Evolutionary conservation across 2,329 filamentous ascomycete species (phyloP), one percentile per base, ranked within the genome.

Genomic region (Sordariomycetes sp.): DNA sequence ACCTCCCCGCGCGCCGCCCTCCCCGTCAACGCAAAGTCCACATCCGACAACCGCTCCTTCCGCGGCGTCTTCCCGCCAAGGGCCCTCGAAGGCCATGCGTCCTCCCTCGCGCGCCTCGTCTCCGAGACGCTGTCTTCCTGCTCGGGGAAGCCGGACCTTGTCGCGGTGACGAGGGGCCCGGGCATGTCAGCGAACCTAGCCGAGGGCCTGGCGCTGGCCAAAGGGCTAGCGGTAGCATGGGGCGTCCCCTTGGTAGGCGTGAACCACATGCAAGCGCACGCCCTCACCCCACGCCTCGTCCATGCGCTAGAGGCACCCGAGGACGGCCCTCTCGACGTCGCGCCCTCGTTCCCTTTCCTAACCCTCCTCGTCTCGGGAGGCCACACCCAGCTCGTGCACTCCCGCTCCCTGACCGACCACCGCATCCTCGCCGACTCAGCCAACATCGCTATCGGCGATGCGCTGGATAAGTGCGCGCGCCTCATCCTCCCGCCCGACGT

Each of bases 241-340:
- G 79, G 84, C 61, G 79, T 90, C 42, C 91, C 92, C 2, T 74
- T 97, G 35, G 69, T 97, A 1, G 94, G 84, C 0, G 88, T 96
- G 1, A 88, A 99, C 69, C 94, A 99, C 70, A 97, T 99, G 94
- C 91, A 96, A 68, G 94, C 91, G 12, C 94, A 99, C 70, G 87
- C 94, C 20, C 73, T 99, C 61, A 97, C 94, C 20, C 88, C 92
- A 17, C 79, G 90, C 10, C 79, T 99, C 50, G 84, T 86, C 3
- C 72, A 75, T 35, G 87, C 87, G 5, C 70, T 92, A 59, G 66
- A 74, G 55, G 62, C 60, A 22, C 60, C 55, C 55, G 53, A 59
- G 22, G 54, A 56, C 55, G 56, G 54, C 53, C 0, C 20, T 13
- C 25, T 10, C 55, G 22, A 22, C 22, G 39, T 52, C 13, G 24